Evolutionary conservation across 352 stramenopile genomes (phyloP).

Genomic region (Phytophthora citrophthora): DNA sequence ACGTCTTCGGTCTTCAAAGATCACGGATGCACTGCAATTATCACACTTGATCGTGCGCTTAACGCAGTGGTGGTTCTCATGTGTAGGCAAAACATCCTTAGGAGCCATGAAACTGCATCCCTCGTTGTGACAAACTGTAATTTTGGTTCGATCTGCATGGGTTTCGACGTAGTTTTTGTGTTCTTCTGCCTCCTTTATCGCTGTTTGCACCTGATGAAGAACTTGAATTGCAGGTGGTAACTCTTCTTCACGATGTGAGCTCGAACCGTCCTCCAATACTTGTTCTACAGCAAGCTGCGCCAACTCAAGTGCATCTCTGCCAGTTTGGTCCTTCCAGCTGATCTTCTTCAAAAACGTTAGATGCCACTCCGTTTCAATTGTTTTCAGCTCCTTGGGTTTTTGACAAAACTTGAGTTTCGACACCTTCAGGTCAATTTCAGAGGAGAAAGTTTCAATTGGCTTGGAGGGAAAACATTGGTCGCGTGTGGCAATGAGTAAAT

Average conservation of each 20-base stretch:
- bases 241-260: conserved; percentile 24
- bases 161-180: conserved; percentile 60
- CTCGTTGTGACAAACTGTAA: conserved; percentile 42
- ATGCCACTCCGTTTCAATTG: conserved; percentile 60
- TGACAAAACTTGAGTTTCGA: background rate
- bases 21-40: conserved; percentile 40
- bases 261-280: conserved; percentile 21
- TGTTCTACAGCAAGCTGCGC: conserved; percentile 27
- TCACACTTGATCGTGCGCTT: conserved; percentile 66
- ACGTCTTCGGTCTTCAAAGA: conserved; percentile 41
- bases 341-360: conserved; percentile 54
- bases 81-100: conserved; percentile 58
- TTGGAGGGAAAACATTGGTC: conserved; percentile 37
- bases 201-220: conserved; percentile 42
- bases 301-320: conserved; percentile 43
- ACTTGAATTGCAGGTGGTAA: conserved; percentile 29
- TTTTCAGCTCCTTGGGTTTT: conserved; percentile 8
- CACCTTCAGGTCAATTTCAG: conserved; percentile 7
- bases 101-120: conserved; percentile 60
- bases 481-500: conserved; percentile 56
- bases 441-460: conserved; percentile 39
- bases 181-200: conserved; percentile 44
- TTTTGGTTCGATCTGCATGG: conserved; percentile 52
- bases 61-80: conserved; percentile 66
- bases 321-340: conserved; percentile 33